A percentile compares a stretch with the other conserved stretches of the same genome.
phyloP scores from a whole-genome alignment of 768 basidiomycete genomes.

The Rhodosporidiobolus sp. region DNA sequence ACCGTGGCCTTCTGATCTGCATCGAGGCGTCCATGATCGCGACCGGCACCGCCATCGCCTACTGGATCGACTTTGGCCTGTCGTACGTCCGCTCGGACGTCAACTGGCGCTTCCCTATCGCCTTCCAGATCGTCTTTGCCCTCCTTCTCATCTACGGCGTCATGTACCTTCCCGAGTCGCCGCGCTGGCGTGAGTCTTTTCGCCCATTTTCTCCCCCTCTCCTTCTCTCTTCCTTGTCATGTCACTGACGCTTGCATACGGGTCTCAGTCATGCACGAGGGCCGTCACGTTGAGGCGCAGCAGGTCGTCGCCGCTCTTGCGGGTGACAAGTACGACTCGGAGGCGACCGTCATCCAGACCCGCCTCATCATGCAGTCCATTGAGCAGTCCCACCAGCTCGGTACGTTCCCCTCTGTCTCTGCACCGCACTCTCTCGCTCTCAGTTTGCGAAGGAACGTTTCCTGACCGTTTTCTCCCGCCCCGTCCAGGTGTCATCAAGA shows the following conservation, averaged over 20 bases:
- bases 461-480: too few species aligned
- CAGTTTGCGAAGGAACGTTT: too few species aligned
- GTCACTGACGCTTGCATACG: too few species aligned
- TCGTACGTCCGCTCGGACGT: constrained; percentile 51
- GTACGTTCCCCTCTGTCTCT: too few species aligned
- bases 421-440: too few species aligned
- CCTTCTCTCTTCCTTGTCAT: too few species aligned
- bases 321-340: constrained; percentile 20
- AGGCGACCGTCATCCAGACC: constrained; percentile 29
- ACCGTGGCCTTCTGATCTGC: constrained; percentile 63
- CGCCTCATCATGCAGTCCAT: constrained; percentile 36
- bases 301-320: constrained; percentile 34
- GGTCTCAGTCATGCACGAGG: constrained; percentile 29
- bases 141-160: constrained; percentile 49
- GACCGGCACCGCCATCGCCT: constrained; percentile 64
- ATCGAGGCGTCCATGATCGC: constrained; percentile 59
- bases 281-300: constrained; percentile 28
- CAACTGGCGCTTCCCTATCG: constrained; percentile 54
- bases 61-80: constrained; percentile 65
- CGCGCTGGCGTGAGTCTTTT: background rate
- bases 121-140: constrained; percentile 54
- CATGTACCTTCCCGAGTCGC: constrained; percentile 49
- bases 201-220: background rate
- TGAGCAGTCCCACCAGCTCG: constrained; percentile 25
- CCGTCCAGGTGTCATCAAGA: constrained; percentile 41